phyloP scores from a whole-genome alignment of 2,329 filamentous ascomycete species.

The Pyrenochaeta sp. region DNA sequence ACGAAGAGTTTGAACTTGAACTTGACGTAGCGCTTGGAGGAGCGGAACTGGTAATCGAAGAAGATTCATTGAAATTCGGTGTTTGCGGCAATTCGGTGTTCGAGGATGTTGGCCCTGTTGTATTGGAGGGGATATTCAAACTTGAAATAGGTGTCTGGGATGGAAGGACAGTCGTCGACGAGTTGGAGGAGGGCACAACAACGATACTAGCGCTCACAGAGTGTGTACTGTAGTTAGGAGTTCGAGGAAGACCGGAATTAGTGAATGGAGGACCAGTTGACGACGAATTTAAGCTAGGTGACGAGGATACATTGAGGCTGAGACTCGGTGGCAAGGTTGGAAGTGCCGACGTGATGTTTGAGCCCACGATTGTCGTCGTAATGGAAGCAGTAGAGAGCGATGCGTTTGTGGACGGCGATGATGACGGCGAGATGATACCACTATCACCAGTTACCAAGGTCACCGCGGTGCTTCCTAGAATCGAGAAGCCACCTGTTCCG shows the following conservation, averaged over 20 bases:
- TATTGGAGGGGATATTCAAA: not conserved
- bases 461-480: slow-evolving; percentile 3
- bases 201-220: slow-evolving; percentile 2
- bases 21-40: slow-evolving; percentile 1
- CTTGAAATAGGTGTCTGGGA: not conserved
- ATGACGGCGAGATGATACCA: slow-evolving; percentile 6
- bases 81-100: not conserved
- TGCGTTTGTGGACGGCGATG: not conserved
- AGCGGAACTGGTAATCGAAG: not conserved
- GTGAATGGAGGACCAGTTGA: slow-evolving; percentile 5
- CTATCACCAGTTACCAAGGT: not conserved
- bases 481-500: not conserved
- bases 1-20: not conserved
- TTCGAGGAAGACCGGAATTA: slow-evolving; percentile 1
- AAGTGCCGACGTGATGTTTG: not conserved
- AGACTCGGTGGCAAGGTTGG: not conserved
- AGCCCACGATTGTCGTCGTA: not conserved
- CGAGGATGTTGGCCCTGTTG: slow-evolving; percentile 1
- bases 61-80: not conserved
- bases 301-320: not conserved
- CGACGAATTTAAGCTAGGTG: not conserved
- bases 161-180: slow-evolving; percentile 5
- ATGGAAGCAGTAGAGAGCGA: not conserved
- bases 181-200: slow-evolving; percentile 1
- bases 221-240: not conserved